phyloP scores from a whole-genome alignment of 352 stramenopile genomes.

The Aphanomyces astaci region DNA sequence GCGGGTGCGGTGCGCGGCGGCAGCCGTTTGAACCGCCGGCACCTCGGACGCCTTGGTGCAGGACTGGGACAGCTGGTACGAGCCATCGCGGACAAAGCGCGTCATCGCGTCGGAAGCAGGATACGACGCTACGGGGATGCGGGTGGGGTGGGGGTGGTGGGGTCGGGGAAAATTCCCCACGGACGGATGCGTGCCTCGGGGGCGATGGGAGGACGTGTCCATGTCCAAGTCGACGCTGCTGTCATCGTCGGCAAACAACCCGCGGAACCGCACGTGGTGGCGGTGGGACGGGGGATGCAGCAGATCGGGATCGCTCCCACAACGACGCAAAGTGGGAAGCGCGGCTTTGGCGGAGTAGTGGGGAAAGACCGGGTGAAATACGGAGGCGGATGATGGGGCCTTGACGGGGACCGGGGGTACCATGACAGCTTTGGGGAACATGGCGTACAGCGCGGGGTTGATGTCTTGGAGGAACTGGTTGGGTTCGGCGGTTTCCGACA shows the following conservation, averaged over 20 bases:
- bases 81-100: not conserved
- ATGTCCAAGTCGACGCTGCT: conserved; percentile 32
- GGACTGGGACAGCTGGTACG: not conserved
- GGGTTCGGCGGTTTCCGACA: not conserved
- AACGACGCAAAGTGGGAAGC: not conserved
- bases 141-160: not conserved
- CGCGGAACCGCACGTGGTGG: not conserved
- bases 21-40: not conserved
- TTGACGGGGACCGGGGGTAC: conserved; percentile 27
- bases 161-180: not conserved
- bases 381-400: not conserved
- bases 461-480: conserved; percentile 13
- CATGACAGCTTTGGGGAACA: conserved; percentile 83
- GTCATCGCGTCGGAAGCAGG: not conserved
- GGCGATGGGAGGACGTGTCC: not conserved
- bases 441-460: conserved; percentile 43
- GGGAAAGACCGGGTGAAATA: not conserved
- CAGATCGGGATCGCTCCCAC: not conserved
- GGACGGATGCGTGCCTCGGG: not conserved
- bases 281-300: conserved; percentile 57
- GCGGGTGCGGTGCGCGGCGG: not conserved
- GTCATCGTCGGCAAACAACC: not conserved
- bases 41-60: not conserved
- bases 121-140: not conserved
- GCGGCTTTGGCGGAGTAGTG: not conserved